Evolutionary conservation across 768 basidiomycete genomes (phyloP).

Genomic region (Tylopilus balloui): DNA sequence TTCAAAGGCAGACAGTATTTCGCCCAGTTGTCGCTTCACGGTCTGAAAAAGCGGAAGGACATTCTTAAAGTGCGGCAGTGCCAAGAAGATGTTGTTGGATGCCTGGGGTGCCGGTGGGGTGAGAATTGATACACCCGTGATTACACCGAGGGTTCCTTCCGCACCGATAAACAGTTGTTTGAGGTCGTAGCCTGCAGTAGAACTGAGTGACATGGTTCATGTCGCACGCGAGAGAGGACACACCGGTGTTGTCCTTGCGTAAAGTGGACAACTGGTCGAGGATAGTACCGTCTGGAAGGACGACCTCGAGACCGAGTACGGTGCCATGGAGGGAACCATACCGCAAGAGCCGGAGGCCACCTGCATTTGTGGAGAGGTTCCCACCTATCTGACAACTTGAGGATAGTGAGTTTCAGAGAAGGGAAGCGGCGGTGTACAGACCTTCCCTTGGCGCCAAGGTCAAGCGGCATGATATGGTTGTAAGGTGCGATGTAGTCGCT

Average conservation of each 20-base stretch:
- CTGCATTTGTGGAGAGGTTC: conserved; percentile 95
- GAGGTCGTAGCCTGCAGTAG: conserved; percentile 80
- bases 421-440: conserved; percentile 27
- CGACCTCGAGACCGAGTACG: conserved; percentile 93
- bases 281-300: conserved; percentile 89
- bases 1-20: conserved; percentile 97
- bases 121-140: conserved; percentile 93
- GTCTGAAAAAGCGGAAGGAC: conserved; percentile 81
- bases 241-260: conserved; percentile 96
- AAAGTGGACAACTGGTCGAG: conserved; percentile 85
- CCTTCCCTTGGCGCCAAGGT: conserved; percentile 96
- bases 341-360: conserved; percentile 88
- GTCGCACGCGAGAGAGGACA: conserved; percentile 15
- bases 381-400: conserved; percentile 94
- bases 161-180: conserved; percentile 98
- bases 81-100: conserved; percentile 88
- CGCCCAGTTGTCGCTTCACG: conserved; percentile 79
- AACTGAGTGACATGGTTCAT: background rate
- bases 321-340: conserved; percentile 95
- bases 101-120: conserved; percentile 80
- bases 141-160: conserved; percentile 93
- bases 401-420: conserved; percentile 1
- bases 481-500: conserved; percentile 82
- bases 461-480: conserved; percentile 94
- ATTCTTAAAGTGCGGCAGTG: conserved; percentile 80